Evolutionary conservation across 345 rosid genomes (phyloP).

Genomic region (Balakata baccata): DNA sequence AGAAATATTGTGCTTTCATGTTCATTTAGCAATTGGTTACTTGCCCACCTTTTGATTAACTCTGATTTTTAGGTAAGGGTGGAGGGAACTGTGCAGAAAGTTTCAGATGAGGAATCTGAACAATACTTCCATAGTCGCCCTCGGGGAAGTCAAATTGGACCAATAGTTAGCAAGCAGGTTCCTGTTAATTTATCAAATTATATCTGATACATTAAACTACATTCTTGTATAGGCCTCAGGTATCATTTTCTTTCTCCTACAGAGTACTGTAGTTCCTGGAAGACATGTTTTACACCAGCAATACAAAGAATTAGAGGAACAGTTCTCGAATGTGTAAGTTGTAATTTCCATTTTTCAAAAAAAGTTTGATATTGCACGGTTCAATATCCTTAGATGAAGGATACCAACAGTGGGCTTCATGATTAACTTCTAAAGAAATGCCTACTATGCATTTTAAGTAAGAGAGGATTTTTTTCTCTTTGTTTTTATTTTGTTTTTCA

Average conservation of each 20-base stretch:
- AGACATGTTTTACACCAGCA: conserved; percentile 63
- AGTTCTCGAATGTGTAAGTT: conserved; percentile 69
- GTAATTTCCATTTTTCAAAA: background rate
- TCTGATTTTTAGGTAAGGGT: conserved; percentile 68
- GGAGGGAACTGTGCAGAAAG: conserved; percentile 81
- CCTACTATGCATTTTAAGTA: background rate
- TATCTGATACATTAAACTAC: background rate
- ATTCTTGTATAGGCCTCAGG: conserved; percentile 9
- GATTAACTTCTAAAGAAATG: background rate
- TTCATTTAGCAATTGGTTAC: conserved; percentile 6
- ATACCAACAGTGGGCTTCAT: background rate
- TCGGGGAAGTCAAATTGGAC: conserved; percentile 95
- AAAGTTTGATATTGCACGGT: background rate
- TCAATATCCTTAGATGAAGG: background rate
- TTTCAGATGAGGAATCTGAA: conserved; percentile 74
- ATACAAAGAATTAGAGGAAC: conserved; percentile 61
- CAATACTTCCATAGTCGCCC: conserved; percentile 89
- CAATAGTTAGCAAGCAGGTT: conserved; percentile 89
- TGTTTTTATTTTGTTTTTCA: background rate
- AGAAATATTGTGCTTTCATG: background rate
- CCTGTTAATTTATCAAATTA: conserved; percentile 6
- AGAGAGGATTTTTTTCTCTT: background rate
- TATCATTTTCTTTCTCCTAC: conserved; percentile 26
- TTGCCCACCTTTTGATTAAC: conserved; percentile 1
- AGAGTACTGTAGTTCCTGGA: conserved; percentile 75